phyloP scores from a whole-genome alignment of 805 yeast species.

The Pichia membranifaciens region DNA sequence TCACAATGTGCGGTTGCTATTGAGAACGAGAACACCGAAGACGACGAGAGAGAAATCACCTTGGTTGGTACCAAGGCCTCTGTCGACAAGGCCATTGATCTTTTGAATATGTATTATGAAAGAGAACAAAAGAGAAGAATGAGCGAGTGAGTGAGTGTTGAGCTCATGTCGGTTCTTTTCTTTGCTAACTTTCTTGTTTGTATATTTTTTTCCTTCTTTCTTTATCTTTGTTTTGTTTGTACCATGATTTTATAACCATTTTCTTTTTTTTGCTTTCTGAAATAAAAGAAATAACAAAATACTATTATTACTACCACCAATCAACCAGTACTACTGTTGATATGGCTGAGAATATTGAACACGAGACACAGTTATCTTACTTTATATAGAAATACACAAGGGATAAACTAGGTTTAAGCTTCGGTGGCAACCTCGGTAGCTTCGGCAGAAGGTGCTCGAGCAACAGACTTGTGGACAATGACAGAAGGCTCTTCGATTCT shows the following conservation, averaged over 20 bases:
- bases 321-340: too few species aligned
- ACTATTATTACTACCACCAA: background rate
- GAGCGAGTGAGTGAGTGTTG: conserved; percentile 9
- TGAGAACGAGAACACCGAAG: conserved; percentile 55
- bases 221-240: background rate
- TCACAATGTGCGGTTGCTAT: conserved; percentile 78
- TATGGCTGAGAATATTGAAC: too few species aligned
- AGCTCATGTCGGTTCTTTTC: background rate
- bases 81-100: conserved; percentile 51
- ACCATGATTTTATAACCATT: background rate
- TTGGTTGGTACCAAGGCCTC: conserved; percentile 54
- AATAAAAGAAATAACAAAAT: background rate
- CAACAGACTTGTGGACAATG: conserved; percentile 54
- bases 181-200: background rate
- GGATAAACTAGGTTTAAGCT: conserved; percentile 16
- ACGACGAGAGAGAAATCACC: conserved; percentile 63
- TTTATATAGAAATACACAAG: background rate
- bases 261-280: conserved; percentile 4
- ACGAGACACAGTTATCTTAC: background rate
- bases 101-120: conserved; percentile 52
- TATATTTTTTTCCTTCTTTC: background rate
- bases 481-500: conserved; percentile 74
- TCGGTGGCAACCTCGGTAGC: conserved; percentile 25
- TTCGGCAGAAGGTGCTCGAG: conserved; percentile 28
- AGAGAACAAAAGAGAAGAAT: conserved; percentile 41